Conservation (phyloP, 148 eudicot species). For the Heliosperma pusillum region DNA sequence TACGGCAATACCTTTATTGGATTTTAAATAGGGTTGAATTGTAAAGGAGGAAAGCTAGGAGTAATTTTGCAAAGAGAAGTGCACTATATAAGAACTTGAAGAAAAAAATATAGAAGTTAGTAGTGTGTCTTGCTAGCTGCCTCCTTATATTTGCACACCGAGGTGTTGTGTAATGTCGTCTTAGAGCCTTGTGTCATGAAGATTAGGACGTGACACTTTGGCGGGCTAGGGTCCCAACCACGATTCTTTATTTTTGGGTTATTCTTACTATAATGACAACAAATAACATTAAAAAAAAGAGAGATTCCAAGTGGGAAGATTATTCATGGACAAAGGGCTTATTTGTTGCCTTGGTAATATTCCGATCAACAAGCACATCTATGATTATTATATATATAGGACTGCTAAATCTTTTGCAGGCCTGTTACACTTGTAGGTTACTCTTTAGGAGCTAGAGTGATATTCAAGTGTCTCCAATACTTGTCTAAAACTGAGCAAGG, state of each 20-base stretch:
- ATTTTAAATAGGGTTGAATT: no score
- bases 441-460: slow-evolving; percentile 96
- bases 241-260: not conserved
- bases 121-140: not conserved
- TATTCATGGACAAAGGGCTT: not conserved
- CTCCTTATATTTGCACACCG: not conserved
- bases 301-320: not conserved
- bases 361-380: not conserved
- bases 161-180: not conserved
- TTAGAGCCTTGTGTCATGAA: not conserved
- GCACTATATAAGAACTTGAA: no score
- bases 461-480: slow-evolving; percentile 82
- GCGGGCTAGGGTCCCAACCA: not conserved
- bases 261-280: not conserved
- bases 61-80: no score
- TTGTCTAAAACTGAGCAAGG: slow-evolving; percentile 64
- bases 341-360: slow-evolving; percentile 9
- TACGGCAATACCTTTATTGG: no score
- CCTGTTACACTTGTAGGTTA: slow-evolving; percentile 96
- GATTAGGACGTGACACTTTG: no score
- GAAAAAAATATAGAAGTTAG: no score
- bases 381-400: not conserved
- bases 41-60: no score
- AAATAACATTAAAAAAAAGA: no score
- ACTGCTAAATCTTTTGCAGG: slow-evolving; percentile 47